Conservation (phyloP, 2,329 filamentous ascomycete species). For the Neospermospora avenae region DNA sequence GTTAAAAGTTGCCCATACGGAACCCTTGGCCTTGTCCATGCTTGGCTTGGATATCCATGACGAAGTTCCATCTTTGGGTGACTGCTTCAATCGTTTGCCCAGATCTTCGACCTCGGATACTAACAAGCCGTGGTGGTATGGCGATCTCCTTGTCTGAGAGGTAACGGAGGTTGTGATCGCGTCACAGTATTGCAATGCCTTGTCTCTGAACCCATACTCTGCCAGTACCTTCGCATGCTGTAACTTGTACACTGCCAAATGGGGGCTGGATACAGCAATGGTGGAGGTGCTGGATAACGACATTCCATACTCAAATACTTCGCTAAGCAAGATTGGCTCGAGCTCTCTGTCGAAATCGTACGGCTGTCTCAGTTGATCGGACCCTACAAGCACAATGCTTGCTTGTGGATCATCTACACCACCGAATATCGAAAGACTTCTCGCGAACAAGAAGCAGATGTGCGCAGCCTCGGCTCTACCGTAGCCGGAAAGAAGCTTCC, state of each 20-base stretch:
- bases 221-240: conserved; percentile 81
- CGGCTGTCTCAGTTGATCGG: conserved; percentile 70
- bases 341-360: conserved; percentile 74
- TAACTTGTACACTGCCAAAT: conserved; percentile 88
- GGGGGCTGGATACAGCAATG: conserved; percentile 61
- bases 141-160: conserved; percentile 77
- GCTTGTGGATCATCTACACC: conserved; percentile 78
- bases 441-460: conserved; percentile 87
- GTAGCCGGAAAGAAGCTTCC: conserved; percentile 79
- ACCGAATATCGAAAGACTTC: conserved; percentile 66
- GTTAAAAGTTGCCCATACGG: conserved; percentile 89
- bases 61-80: conserved; percentile 74
- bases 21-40: conserved; percentile 92
- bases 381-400: conserved; percentile 79
- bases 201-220: conserved; percentile 75
- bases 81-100: conserved; percentile 75
- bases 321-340: conserved; percentile 88
- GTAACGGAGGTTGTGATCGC: conserved; percentile 72
- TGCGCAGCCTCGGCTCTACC: conserved; percentile 88
- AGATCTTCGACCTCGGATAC: conserved; percentile 80
- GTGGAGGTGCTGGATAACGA: conserved; percentile 62
- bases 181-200: conserved; percentile 91
- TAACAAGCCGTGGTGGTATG: conserved; percentile 77
- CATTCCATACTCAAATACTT: conserved; percentile 89
- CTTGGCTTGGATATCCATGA: conserved; percentile 95